Evolutionary conservation across 2,329 filamentous ascomycete genomes (phyloP).

Genomic region (Trichoderma koningiopsis): DNA sequence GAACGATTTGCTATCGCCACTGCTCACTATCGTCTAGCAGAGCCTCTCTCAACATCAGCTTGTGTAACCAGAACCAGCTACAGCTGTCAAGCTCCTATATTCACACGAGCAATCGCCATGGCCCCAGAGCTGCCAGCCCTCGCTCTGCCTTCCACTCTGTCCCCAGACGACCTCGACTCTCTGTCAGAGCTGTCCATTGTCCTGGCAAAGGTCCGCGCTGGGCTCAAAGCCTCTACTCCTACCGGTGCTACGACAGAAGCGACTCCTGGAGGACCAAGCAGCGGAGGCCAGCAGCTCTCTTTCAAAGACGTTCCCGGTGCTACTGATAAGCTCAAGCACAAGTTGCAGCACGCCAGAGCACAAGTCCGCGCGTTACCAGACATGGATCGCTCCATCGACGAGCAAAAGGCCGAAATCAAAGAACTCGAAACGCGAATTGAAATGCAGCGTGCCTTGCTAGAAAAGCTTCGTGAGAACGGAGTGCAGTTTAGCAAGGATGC

Average conservation of each 20-base stretch:
- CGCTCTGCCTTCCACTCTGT: constrained; percentile 64
- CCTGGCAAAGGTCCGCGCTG: constrained; percentile 69
- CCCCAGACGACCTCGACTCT: constrained; percentile 82
- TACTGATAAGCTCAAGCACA: constrained; percentile 77
- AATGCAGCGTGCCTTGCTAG: constrained; percentile 62
- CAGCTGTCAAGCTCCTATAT: neutral
- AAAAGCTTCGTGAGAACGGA: constrained; percentile 53
- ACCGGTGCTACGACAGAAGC: constrained; percentile 44
- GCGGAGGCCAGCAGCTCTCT: constrained; percentile 44
- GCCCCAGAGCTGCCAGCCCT: constrained; percentile 47
- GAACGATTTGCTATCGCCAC: neutral
- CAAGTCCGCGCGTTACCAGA: constrained; percentile 69
- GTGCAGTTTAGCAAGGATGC: constrained; percentile 40
- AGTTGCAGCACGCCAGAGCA: constrained; percentile 75
- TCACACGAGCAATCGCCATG: constrained; percentile 22
- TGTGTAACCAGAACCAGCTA: neutral
- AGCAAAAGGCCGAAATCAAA: constrained; percentile 71
- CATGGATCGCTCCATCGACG: constrained; percentile 64
- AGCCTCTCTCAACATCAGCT: neutral
- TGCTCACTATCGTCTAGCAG: neutral
- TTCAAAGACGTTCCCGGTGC: constrained; percentile 78
- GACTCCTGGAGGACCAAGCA: constrained; percentile 40
- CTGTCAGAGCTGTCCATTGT: constrained; percentile 79
- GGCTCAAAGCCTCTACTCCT: constrained; percentile 46
- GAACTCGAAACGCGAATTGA: constrained; percentile 65